Percentiles rank a stretch among this genome's conserved stretches.
Evolutionary conservation across 1,284 basidiomycete genomes (phyloP).

Genomic region (Heterobasidion annosum): DNA sequence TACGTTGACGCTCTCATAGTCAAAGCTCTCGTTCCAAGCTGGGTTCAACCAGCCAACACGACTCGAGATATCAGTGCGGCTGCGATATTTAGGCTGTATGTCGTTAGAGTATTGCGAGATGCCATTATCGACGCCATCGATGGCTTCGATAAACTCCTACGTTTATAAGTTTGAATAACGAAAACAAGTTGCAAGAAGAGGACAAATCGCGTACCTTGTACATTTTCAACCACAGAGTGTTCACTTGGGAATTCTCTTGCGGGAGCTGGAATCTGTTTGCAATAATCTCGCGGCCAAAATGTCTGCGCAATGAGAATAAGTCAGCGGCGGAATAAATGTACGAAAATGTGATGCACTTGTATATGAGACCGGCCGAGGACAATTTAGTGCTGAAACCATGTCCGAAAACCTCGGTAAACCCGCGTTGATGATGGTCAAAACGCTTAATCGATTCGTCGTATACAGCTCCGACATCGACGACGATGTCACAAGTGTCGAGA

Average conservation of each 20-base stretch:
- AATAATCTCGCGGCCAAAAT: conserved; percentile 90
- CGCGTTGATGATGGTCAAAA: conserved; percentile 97
- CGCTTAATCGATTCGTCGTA: conserved; percentile 76
- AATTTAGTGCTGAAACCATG: conserved; percentile 82
- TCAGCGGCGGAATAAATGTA: background rate
- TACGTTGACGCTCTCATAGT: conserved; percentile 64
- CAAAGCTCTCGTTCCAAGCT: conserved; percentile 78
- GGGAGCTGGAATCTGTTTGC: conserved; percentile 49
- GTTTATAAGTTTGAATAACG: background rate
- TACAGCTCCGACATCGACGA: conserved; percentile 95
- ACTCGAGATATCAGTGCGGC: conserved; percentile 73
- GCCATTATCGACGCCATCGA: conserved; percentile 97
- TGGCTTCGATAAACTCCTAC: conserved; percentile 88
- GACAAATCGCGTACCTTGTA: conserved; percentile 50
- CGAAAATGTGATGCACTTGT: conserved; percentile 56
- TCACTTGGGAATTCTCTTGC: conserved; percentile 52
- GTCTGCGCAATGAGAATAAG: conserved; percentile 36
- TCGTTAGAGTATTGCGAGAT: conserved; percentile 67
- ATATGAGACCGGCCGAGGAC: conserved; percentile 88
- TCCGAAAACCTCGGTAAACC: conserved; percentile 87
- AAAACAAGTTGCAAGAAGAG: background rate
- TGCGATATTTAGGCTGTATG: conserved; percentile 61
- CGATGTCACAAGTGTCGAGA: conserved; percentile 84
- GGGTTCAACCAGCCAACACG: conserved; percentile 82
- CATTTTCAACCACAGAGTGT: conserved; percentile 80